These are phyloP conservation scores for Lachancea dasiensis DNA, from an alignment of 805 yeast genomes.

Conservation along the genomic window DNA sequence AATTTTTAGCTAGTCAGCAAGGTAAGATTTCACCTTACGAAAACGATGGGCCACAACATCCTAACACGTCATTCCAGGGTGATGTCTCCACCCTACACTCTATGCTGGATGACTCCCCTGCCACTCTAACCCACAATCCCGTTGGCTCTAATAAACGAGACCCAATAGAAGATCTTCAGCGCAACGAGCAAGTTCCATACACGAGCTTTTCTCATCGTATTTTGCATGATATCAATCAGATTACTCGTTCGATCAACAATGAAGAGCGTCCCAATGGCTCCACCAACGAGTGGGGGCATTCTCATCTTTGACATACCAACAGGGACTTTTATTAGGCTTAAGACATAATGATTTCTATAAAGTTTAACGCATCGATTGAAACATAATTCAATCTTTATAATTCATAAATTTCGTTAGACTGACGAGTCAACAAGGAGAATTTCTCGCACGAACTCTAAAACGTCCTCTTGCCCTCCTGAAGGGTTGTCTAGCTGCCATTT, in stretches of 20 bases:
- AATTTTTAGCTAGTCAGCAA: slow-evolving; percentile 13
- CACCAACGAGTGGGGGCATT: slow-evolving; percentile 4
- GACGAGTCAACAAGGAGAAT: slow-evolving; percentile 21
- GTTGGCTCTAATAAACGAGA: not conserved
- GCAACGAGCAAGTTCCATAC: slow-evolving; percentile 6
- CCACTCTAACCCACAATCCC: slow-evolving; percentile 9
- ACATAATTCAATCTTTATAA: not conserved
- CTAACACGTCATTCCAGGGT: slow-evolving; percentile 2
- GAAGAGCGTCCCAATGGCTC: slow-evolving; percentile 4
- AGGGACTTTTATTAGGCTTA: no score
- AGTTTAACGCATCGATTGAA: slow-evolving; percentile 2
- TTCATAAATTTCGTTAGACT: not conserved
- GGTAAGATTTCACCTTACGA: slow-evolving; percentile 2
- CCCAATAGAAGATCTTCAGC: slow-evolving; percentile 7
- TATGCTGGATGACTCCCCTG: slow-evolving; percentile 10
- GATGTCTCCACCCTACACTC: slow-evolving; percentile 12
- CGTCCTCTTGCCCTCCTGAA: slow-evolving; percentile 43
- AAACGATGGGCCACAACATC: not conserved
- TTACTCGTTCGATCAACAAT: slow-evolving; percentile 9
- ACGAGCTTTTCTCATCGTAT: slow-evolving; percentile 8
- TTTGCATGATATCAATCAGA: slow-evolving; percentile 13
- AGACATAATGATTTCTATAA: slow-evolving; percentile 5
- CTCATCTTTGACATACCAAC: not conserved
- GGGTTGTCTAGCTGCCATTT: slow-evolving; percentile 81
- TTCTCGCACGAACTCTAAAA: slow-evolving; percentile 39